phyloP scores from a whole-genome alignment of 2,329 filamentous ascomycete genomes.

The Aspergillus eucalypticola region DNA sequence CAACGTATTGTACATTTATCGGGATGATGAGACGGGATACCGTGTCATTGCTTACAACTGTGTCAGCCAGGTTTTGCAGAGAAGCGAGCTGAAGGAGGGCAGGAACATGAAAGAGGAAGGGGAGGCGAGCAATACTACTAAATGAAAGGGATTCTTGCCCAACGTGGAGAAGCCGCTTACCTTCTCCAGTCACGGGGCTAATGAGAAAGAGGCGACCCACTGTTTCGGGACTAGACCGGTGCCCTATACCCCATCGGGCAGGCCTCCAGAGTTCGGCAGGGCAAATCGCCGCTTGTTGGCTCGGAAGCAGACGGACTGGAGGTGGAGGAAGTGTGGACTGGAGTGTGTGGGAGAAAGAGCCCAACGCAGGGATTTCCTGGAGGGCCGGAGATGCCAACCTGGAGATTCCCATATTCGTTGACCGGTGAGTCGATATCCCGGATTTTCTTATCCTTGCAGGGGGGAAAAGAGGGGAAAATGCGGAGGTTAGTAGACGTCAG shows the following conservation, averaged over 20 bases:
- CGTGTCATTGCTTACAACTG: too few relatives aligned
- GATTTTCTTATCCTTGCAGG: conserved; percentile 6
- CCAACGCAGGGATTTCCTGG: conserved; percentile 2
- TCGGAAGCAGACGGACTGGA: conserved; percentile 4
- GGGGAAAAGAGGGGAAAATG: conserved; percentile 18
- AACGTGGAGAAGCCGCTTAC: background rate
- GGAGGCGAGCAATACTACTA: background rate
- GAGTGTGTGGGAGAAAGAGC: background rate
- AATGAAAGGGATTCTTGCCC: conserved; percentile 7
- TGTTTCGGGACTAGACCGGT: background rate
- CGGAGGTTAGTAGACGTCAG: conserved; percentile 14
- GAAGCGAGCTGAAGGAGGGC: background rate
- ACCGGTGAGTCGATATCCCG: conserved; percentile 15
- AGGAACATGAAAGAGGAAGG: background rate
- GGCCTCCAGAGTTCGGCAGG: conserved; percentile 14
- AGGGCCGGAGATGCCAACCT: conserved; percentile 2
- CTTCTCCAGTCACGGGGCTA: background rate
- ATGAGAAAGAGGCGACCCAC: background rate
- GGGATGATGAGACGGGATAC: too few relatives aligned
- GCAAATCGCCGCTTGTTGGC: conserved; percentile 1
- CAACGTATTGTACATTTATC: too few relatives aligned
- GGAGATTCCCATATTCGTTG: conserved; percentile 18
- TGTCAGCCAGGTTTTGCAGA: too few relatives aligned
- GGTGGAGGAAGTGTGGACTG: conserved; percentile 3
- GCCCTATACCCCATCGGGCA: background rate